These are phyloP conservation scores for Penicillium subrubescens DNA, from an alignment of 495 filamentous ascomycete genomes.

Conservation along the genomic window DNA sequence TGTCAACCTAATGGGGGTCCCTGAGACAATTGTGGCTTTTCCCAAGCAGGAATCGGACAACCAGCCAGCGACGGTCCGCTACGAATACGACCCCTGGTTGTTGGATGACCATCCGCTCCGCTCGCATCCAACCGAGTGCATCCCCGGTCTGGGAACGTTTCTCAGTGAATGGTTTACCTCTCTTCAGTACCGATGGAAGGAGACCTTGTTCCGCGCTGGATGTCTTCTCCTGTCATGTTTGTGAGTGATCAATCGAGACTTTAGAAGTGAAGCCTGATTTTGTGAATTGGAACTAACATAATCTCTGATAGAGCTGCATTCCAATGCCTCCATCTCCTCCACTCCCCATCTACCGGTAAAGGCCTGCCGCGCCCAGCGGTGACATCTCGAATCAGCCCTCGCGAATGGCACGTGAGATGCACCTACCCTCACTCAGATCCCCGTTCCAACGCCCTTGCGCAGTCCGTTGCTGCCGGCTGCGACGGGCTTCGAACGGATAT, in stretches of 20 bases:
- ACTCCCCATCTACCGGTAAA: neutral
- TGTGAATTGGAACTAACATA: neutral
- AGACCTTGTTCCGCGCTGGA: slow-evolving; percentile 24
- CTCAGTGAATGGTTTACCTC: slow-evolving; percentile 19
- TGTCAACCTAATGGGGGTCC: neutral
- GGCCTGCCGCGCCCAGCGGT: slow-evolving; percentile 1
- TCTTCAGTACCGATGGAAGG: slow-evolving; percentile 24
- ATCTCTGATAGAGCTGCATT: slow-evolving; percentile 16
- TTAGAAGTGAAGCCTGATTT: neutral
- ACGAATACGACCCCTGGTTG: slow-evolving; percentile 38
- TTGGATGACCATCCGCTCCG: slow-evolving; percentile 47
- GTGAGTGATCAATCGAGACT: slow-evolving; percentile 25
- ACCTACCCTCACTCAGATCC: slow-evolving; percentile 25
- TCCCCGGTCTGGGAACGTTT: slow-evolving; percentile 28
- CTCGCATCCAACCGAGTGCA: slow-evolving; percentile 40
- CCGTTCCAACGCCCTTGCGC: slow-evolving; percentile 20
- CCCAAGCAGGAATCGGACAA: slow-evolving; percentile 13
- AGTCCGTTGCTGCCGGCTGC: slow-evolving; percentile 23
- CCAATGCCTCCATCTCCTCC: slow-evolving; percentile 18
- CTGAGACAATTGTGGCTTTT: neutral
- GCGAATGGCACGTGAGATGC: slow-evolving; percentile 20
- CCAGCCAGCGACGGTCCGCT: slow-evolving; percentile 11
- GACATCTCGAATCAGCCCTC: neutral
- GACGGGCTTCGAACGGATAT: slow-evolving; percentile 52
- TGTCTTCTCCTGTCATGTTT: slow-evolving; percentile 36